Evolutionary conservation across 192 early-diverging fungal species (phyloP).

Genomic region (Mortierella antarctica): DNA sequence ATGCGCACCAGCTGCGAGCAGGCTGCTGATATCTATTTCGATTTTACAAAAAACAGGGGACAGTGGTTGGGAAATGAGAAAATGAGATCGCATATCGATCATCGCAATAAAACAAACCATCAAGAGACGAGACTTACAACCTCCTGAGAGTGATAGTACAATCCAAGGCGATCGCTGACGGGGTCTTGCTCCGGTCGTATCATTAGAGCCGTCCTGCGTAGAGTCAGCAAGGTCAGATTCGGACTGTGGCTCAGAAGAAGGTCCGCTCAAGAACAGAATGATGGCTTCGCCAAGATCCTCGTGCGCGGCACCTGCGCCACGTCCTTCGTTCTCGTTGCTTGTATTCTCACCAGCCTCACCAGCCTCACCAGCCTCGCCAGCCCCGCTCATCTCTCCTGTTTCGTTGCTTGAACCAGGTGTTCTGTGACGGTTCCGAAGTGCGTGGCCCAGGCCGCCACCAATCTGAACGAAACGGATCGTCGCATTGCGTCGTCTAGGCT

Average conservation of each 20-base stretch:
- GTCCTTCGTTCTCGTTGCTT: not conserved
- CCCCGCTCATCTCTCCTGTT: not conserved
- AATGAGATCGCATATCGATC: not conserved
- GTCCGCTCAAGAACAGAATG: conserved; percentile 40
- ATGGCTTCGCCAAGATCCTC: conserved; percentile 27
- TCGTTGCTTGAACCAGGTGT: not conserved
- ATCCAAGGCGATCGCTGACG: conserved; percentile 45
- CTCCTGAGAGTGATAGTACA: conserved; percentile 35
- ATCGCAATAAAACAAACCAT: not conserved
- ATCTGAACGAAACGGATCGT: conserved; percentile 47
- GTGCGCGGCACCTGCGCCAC: not conserved
- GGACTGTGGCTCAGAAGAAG: not conserved
- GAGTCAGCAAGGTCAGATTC: conserved; percentile 8
- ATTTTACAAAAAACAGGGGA: too few relatives aligned
- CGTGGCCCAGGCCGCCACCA: conserved; percentile 11
- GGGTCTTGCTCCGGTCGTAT: conserved; percentile 1
- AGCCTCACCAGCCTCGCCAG: not conserved
- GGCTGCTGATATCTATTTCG: conserved; percentile 34
- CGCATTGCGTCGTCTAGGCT: conserved; percentile 24
- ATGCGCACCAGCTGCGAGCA: conserved; percentile 31
- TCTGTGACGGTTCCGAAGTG: not conserved
- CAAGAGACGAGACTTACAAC: conserved; percentile 27
- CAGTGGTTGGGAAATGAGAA: too few relatives aligned
- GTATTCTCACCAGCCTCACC: not conserved
- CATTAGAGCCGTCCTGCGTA: not conserved